Percentiles rank a stretch among this genome's conserved stretches.
These are phyloP conservation scores for Cochlearia excelsa DNA, from an alignment of 345 rosid genomes.

Conservation along the genomic window DNA sequence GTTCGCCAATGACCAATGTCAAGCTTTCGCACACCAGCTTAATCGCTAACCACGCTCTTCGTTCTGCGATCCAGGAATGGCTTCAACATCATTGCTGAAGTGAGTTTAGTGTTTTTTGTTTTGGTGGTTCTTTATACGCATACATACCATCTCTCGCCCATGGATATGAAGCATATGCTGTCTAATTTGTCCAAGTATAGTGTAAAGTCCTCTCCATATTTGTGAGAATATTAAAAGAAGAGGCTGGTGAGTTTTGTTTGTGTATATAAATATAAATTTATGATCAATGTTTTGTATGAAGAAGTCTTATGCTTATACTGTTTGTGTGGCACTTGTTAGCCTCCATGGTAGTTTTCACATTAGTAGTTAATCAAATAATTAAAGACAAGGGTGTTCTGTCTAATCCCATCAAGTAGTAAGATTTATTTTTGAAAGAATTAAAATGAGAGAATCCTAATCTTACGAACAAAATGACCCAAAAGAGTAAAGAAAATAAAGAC, in stretches of 20 bases:
- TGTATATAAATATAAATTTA: neutral
- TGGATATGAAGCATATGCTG: constrained; percentile 25
- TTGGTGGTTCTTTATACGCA: constrained; percentile 12
- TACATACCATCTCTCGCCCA: constrained; percentile 19
- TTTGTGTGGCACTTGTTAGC: neutral
- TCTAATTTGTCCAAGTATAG: constrained; percentile 19
- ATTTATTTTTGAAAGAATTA: too few relatives aligned
- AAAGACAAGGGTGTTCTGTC: too few relatives aligned
- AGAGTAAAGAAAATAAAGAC: neutral
- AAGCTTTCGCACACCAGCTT: constrained; percentile 42
- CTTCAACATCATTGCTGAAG: constrained; percentile 41
- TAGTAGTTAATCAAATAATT: too few relatives aligned
- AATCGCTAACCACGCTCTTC: constrained; percentile 57
- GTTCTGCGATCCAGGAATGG: constrained; percentile 67
- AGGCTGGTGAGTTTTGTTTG: constrained; percentile 34
- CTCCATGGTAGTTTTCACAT: too few relatives aligned
- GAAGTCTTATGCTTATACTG: constrained; percentile 12
- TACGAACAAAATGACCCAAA: neutral
- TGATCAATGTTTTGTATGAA: constrained; percentile 8
- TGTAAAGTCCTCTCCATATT: constrained; percentile 29
- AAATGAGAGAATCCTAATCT: too few relatives aligned
- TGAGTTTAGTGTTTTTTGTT: constrained; percentile 13
- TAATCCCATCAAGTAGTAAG: too few relatives aligned
- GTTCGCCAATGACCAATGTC: constrained; percentile 77
- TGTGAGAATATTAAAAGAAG: constrained; percentile 20